These are phyloP conservation scores for Sanghuangporus sanghuang DNA, from an alignment of 1,284 basidiomycete species.

Conservation along the genomic window DNA sequence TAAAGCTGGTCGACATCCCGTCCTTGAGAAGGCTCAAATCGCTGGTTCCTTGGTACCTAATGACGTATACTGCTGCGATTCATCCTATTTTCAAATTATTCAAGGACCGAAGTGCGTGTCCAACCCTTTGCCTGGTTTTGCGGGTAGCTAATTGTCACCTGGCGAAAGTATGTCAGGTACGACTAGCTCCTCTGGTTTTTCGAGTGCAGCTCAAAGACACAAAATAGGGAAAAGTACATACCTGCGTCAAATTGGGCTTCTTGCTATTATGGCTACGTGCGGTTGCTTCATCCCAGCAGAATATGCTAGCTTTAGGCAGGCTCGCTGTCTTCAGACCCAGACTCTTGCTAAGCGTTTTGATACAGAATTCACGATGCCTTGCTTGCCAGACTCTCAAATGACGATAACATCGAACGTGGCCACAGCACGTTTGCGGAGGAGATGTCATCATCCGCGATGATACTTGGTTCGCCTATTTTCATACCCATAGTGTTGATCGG, in stretches of 20 bases:
- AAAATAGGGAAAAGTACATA: slow-evolving; percentile 85
- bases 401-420: slow-evolving; percentile 84
- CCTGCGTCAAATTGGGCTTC: slow-evolving; percentile 78
- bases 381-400: slow-evolving; percentile 85
- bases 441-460: slow-evolving; percentile 88
- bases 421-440: slow-evolving; percentile 92
- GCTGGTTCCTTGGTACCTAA: slow-evolving; percentile 75
- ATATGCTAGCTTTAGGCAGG: slow-evolving; percentile 78
- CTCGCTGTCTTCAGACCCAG: neutral
- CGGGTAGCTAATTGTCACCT: neutral
- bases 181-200: slow-evolving; percentile 9
- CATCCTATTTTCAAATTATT: slow-evolving; percentile 82
- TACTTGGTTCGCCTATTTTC: slow-evolving; percentile 49
- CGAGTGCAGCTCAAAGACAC: neutral
- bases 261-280: slow-evolving; percentile 82
- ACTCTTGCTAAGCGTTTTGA: neutral
- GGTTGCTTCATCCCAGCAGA: slow-evolving; percentile 91
- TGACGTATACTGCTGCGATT: slow-evolving; percentile 80
- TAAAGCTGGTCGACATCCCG: slow-evolving; percentile 80
- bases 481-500: neutral
- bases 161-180: slow-evolving; percentile 72
- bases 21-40: slow-evolving; percentile 72
- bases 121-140: neutral
- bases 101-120: slow-evolving; percentile 78
- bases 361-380: slow-evolving; percentile 75